Conservation (phyloP, 371 early-diverging fungal species). For the Mucor plumbeus region DNA sequence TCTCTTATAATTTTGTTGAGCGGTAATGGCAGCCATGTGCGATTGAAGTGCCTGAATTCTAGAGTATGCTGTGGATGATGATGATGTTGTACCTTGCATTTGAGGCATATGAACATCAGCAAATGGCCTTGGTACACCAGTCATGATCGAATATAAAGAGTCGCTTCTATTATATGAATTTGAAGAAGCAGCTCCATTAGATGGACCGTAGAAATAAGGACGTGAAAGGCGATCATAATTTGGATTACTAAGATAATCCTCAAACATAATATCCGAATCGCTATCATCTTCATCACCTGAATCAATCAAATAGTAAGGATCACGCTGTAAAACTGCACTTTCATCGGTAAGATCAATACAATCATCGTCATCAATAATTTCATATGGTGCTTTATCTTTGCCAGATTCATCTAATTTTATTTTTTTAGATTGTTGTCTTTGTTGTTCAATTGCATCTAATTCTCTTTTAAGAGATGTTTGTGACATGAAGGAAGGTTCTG, state of each 20-base stretch:
- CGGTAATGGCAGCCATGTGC: slow-evolving; percentile 14
- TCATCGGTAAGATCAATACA: slow-evolving; percentile 27
- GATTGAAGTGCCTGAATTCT: background rate
- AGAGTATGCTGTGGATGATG: background rate
- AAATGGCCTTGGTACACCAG: background rate
- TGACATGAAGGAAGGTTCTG: background rate
- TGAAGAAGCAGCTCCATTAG: background rate
- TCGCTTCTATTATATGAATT: background rate
- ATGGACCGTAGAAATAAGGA: background rate
- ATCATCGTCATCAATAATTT: slow-evolving; percentile 18
- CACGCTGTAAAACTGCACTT: background rate
- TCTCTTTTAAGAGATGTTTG: slow-evolving; percentile 1
- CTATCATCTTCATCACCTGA: slow-evolving; percentile 1
- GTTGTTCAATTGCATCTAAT: background rate
- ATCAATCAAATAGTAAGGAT: background rate
- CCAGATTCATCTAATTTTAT: background rate
- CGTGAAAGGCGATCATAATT: background rate
- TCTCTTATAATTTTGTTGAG: background rate
- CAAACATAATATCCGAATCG: background rate
- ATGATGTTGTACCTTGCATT: background rate
- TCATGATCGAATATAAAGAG: background rate
- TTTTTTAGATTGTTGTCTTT: background rate
- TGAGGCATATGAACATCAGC: background rate
- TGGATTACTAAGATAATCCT: slow-evolving; percentile 13
- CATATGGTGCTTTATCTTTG: background rate